These are phyloP conservation scores for Mortierella polycephala DNA, from an alignment of 371 early-diverging fungal genomes.

Conservation along the genomic window DNA sequence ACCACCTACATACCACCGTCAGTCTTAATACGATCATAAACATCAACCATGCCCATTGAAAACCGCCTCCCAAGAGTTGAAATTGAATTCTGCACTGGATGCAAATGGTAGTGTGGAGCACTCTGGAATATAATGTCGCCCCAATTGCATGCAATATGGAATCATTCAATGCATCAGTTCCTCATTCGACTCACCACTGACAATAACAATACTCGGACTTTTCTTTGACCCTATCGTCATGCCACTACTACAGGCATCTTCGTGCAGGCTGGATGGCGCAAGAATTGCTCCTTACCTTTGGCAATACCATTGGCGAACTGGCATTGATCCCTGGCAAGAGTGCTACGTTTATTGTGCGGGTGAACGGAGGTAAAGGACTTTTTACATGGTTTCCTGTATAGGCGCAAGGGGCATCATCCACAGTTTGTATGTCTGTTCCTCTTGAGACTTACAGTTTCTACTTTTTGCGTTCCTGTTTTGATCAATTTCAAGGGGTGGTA, in stretches of 20 bases:
- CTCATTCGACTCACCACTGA: background rate
- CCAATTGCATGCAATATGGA: background rate
- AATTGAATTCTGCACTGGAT: conserved; percentile 65
- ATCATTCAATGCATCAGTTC: background rate
- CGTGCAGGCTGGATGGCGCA: conserved; percentile 79
- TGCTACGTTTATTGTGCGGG: conserved; percentile 70
- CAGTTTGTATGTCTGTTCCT: background rate
- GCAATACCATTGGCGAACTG: conserved; percentile 69
- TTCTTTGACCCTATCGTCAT: conserved; percentile 1
- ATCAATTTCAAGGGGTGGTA: conserved; percentile 53
- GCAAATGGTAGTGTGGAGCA: conserved; percentile 53
- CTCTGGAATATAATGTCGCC: background rate
- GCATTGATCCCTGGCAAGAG: conserved; percentile 71
- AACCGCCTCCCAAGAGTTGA: conserved; percentile 58
- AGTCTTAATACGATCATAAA: background rate
- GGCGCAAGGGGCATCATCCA: background rate
- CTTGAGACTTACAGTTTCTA: background rate
- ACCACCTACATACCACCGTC: background rate
- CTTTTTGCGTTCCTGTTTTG: background rate
- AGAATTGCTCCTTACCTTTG: conserved; percentile 76
- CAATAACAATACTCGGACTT: background rate
- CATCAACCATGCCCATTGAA: conserved; percentile 28
- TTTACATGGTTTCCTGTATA: background rate
- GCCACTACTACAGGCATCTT: conserved; percentile 53
- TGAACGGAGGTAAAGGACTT: conserved; percentile 61